Conservation (phyloP, 2,329 filamentous ascomycete genomes). For the Xylaria sp. region DNA sequence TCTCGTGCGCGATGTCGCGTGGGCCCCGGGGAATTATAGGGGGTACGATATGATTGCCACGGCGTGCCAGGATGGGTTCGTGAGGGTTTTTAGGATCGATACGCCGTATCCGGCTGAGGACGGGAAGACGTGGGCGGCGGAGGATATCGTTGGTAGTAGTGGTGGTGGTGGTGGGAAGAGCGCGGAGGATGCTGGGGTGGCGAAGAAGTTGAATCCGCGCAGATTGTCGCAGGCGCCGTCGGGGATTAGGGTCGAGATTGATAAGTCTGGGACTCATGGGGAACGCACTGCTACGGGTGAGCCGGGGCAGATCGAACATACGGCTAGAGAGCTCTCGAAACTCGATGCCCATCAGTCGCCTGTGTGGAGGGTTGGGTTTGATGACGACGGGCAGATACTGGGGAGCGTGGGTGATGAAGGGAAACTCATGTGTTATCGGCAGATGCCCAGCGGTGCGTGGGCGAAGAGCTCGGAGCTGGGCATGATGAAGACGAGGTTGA, state of each 20-base stretch:
- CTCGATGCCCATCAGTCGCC: constrained; percentile 75
- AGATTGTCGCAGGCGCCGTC: constrained; percentile 55
- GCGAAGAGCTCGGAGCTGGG: constrained; percentile 69
- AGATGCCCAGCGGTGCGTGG: constrained; percentile 68
- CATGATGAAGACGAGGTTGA: constrained; percentile 67
- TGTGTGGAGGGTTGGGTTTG: constrained; percentile 80
- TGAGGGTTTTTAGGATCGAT: constrained; percentile 86
- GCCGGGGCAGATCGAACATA: constrained; percentile 74
- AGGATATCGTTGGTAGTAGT: constrained; percentile 57
- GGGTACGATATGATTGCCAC: constrained; percentile 93
- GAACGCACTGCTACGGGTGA: constrained; percentile 66
- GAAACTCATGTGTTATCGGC: constrained; percentile 70
- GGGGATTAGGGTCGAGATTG: constrained; percentile 64
- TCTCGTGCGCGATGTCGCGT: constrained; percentile 87
- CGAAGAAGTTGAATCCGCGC: constrained; percentile 33
- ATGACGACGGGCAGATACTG: constrained; percentile 76
- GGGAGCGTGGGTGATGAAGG: constrained; percentile 83
- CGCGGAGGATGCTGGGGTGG: constrained; percentile 19
- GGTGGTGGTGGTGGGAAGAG: constrained; percentile 52
- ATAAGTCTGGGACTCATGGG: constrained; percentile 60
- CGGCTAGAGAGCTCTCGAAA: constrained; percentile 71
- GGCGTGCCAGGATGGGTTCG: constrained; percentile 89
- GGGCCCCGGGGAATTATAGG: constrained; percentile 90
- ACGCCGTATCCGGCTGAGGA: constrained; percentile 63
- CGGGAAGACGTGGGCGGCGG: constrained; percentile 62